Conservation (phyloP, 2,329 filamentous ascomycete genomes). For the Dichotomopilus funicola region DNA sequence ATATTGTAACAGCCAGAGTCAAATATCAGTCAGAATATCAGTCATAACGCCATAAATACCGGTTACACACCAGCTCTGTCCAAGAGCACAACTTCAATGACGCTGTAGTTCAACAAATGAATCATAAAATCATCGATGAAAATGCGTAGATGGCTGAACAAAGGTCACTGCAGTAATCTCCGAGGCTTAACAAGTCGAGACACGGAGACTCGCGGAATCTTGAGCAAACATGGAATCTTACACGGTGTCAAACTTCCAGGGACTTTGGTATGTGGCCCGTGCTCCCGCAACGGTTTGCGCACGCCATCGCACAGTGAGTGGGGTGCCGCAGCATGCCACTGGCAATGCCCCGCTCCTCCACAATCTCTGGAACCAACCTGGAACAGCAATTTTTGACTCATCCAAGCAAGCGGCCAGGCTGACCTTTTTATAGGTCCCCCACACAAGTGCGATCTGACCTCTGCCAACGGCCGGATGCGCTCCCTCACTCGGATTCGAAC, state of each 20-base stretch:
- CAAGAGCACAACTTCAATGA: no score
- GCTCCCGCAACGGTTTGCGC: background rate
- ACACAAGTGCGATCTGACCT: background rate
- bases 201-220: background rate
- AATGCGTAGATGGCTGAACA: no score
- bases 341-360: slow-evolving; percentile 9
- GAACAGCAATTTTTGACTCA: slow-evolving; percentile 21
- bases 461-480: slow-evolving; percentile 20
- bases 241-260: background rate
- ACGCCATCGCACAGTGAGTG: slow-evolving; percentile 1
- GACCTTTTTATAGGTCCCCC: slow-evolving; percentile 15
- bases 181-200: background rate
- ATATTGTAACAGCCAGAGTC: no score
- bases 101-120: no score
- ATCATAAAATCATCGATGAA: no score
- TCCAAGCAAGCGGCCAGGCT: slow-evolving; percentile 18
- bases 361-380: slow-evolving; percentile 6
- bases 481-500: slow-evolving; percentile 9
- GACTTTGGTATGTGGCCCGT: slow-evolving; percentile 1
- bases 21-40: no score
- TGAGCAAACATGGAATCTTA: background rate
- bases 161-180: no score
- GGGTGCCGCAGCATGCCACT: background rate
- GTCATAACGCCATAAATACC: no score
- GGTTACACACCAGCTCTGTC: no score